A percentile compares a stretch with the other conserved stretches of the same genome.
phyloP scores from a whole-genome alignment of 225 moss, liverwort and hornwort species.

The Rhytidiadelphus loreus region DNA sequence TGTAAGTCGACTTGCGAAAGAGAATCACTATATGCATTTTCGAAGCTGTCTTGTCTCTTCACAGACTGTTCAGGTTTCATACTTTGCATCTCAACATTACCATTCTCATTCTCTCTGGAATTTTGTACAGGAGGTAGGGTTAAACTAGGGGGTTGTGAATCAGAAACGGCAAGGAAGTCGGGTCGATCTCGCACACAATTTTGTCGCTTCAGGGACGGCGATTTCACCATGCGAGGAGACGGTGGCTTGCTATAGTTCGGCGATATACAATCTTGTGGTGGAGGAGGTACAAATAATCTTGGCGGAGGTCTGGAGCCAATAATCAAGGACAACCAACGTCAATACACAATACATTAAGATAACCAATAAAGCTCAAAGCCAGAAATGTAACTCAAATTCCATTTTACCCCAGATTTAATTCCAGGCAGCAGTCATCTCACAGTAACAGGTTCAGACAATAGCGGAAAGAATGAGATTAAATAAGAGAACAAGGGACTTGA shows the following conservation, averaged over 20 bases:
- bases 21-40: constrained; percentile 25
- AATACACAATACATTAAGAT: not conserved
- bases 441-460: not conserved
- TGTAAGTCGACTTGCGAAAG: constrained; percentile 37
- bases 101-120: constrained; percentile 22
- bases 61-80: constrained; percentile 31
- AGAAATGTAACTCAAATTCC: not conserved
- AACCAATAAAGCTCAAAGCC: not conserved
- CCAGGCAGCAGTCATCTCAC: not conserved
- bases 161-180: constrained; percentile 16
- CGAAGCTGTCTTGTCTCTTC: constrained; percentile 48
- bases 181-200: constrained; percentile 51
- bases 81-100: constrained; percentile 37
- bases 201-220: constrained; percentile 51
- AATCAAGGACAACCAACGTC: not conserved
- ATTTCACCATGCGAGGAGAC: constrained; percentile 51
- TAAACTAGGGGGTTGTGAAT: constrained; percentile 18
- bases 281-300: constrained; percentile 38
- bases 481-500: not conserved
- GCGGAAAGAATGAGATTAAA: not conserved
- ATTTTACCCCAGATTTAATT: not conserved
- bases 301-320: constrained; percentile 38
- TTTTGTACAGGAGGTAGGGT: constrained; percentile 7
- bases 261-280: constrained; percentile 41
- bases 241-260: constrained; percentile 58